Percentiles rank a stretch among this genome's conserved stretches.
Evolutionary conservation across 176 grass and related monocot genomes (phyloP).

Genomic region (Ensete glaucum): DNA sequence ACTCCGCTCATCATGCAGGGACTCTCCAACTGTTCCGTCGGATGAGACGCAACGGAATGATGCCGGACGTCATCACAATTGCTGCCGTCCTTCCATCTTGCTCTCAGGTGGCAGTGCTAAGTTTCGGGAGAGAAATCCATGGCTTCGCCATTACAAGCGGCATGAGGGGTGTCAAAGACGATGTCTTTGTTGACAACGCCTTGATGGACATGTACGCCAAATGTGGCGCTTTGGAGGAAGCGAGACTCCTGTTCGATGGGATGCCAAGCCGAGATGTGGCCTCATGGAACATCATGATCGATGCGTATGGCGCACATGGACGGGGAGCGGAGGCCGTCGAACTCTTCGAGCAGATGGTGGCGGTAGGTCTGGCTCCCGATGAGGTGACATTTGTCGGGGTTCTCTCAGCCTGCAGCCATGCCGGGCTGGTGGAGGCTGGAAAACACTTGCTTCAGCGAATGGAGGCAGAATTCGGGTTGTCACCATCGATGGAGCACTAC

Average conservation of each 20-base stretch:
- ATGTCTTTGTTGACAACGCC: slow-evolving; percentile 40
- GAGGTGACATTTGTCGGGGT: slow-evolving; percentile 35
- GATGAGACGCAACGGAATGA: slow-evolving; percentile 27
- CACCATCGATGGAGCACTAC: slow-evolving; percentile 30
- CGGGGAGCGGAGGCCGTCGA: slow-evolving; percentile 34
- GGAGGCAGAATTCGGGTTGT: slow-evolving; percentile 22
- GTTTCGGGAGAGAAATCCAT: slow-evolving; percentile 46
- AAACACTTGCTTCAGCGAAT: slow-evolving; percentile 27
- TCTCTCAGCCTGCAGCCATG: slow-evolving; percentile 33
- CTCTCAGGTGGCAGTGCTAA: slow-evolving; percentile 33
- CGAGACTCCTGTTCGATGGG: slow-evolving; percentile 32
- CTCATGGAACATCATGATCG: slow-evolving; percentile 75
- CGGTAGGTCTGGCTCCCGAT: slow-evolving; percentile 16
- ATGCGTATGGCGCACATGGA: slow-evolving; percentile 55
- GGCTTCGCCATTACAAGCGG: slow-evolving; percentile 38
- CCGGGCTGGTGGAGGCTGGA: slow-evolving; percentile 25
- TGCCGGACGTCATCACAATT: slow-evolving; percentile 30
- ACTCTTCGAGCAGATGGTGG: slow-evolving; percentile 34
- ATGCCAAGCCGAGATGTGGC: slow-evolving; percentile 31
- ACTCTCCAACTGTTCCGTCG: slow-evolving; percentile 28
- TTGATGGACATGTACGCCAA: slow-evolving; percentile 55
- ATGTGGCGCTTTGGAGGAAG: slow-evolving; percentile 42
- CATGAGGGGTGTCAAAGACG: slow-evolving; percentile 13
- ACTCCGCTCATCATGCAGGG: slow-evolving; percentile 37
- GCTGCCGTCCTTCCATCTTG: slow-evolving; percentile 50